phyloP scores from a whole-genome alignment of 441 rosid species.

The Erodium chrysanthum region DNA sequence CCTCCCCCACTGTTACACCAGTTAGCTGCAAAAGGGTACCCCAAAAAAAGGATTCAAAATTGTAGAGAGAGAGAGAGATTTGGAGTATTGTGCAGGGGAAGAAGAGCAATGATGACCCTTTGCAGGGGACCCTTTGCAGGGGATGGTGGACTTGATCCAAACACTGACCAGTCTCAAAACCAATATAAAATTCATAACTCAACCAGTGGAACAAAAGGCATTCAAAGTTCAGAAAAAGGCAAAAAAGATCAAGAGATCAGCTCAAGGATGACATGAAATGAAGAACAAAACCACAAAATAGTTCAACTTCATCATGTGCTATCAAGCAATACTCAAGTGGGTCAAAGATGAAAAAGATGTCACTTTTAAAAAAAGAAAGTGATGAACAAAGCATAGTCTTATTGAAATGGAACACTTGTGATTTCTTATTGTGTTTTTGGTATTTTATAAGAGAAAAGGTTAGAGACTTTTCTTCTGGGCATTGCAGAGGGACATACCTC shows the following conservation, averaged over 20 bases:
- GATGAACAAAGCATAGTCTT: not conserved
- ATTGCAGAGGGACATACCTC: constrained; percentile 58
- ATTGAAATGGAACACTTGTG: not conserved
- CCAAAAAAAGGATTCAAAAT: constrained; percentile 12
- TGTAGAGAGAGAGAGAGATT: constrained; percentile 17
- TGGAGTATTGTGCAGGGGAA: constrained; percentile 52
- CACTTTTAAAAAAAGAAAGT: constrained; percentile 11
- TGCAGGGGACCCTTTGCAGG: too few species aligned
- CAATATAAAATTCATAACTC: not conserved
- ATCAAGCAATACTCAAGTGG: constrained; percentile 14
- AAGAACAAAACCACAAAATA: constrained; percentile 10
- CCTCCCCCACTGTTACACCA: constrained; percentile 98
- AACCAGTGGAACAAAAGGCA: too few species aligned
- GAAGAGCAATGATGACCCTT: too few species aligned
- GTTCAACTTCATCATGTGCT: constrained; percentile 7
- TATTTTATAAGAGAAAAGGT: constrained; percentile 25
- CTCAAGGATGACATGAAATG: not conserved
- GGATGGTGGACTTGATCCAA: constrained; percentile 3
- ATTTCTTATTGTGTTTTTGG: not conserved
- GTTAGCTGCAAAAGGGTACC: constrained; percentile 49
- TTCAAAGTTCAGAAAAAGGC: too few species aligned
- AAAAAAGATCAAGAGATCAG: constrained; percentile 9
- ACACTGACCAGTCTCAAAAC: constrained; percentile 33
- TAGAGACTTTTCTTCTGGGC: constrained; percentile 1
- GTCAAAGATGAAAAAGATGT: constrained; percentile 10